Evolutionary conservation across 495 filamentous ascomycete genomes (phyloP).

Genomic region (Aspergillus leporis): DNA sequence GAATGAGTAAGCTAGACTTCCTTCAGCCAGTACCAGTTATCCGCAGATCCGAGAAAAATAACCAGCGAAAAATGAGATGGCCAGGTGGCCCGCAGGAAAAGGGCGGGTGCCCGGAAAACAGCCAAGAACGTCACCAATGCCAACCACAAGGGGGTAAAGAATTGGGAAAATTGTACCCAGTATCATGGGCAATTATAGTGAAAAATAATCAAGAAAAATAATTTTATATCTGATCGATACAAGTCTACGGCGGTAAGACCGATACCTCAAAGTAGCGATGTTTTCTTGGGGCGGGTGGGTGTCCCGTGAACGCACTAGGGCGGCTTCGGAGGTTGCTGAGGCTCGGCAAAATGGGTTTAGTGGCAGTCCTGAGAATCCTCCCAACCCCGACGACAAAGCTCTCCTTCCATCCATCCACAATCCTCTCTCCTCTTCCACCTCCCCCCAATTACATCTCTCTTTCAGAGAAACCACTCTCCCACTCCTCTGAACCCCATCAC

Average conservation of each 20-base stretch:
- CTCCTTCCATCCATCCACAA: slow-evolving; percentile 54
- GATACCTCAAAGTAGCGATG: slow-evolving; percentile 7
- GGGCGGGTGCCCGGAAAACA: slow-evolving; percentile 9
- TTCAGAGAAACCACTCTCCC: slow-evolving; percentile 50
- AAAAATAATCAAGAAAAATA: slow-evolving; percentile 3
- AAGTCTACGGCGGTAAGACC: not conserved
- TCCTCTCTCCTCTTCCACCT: slow-evolving; percentile 48
- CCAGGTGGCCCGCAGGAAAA: slow-evolving; percentile 32
- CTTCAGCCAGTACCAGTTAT: slow-evolving; percentile 31
- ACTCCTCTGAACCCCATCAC: slow-evolving; percentile 55
- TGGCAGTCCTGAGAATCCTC: slow-evolving; percentile 48
- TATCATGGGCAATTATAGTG: not conserved
- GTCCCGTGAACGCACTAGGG: slow-evolving; percentile 42
- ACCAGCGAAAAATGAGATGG: slow-evolving; percentile 37
- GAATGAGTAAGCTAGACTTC: slow-evolving; percentile 29
- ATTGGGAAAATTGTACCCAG: not conserved
- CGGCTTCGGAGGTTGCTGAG: slow-evolving; percentile 48
- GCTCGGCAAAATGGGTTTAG: slow-evolving; percentile 47
- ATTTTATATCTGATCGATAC: slow-evolving; percentile 5
- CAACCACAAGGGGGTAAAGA: slow-evolving; percentile 1
- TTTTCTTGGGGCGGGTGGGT: slow-evolving; percentile 20
- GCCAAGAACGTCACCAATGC: slow-evolving; percentile 6
- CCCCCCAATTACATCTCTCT: slow-evolving; percentile 52
- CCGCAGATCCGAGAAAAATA: slow-evolving; percentile 45
- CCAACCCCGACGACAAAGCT: slow-evolving; percentile 56